Evolutionary conservation across 495 filamentous ascomycete species (phyloP).

Genomic region (Penicillium parvum): DNA sequence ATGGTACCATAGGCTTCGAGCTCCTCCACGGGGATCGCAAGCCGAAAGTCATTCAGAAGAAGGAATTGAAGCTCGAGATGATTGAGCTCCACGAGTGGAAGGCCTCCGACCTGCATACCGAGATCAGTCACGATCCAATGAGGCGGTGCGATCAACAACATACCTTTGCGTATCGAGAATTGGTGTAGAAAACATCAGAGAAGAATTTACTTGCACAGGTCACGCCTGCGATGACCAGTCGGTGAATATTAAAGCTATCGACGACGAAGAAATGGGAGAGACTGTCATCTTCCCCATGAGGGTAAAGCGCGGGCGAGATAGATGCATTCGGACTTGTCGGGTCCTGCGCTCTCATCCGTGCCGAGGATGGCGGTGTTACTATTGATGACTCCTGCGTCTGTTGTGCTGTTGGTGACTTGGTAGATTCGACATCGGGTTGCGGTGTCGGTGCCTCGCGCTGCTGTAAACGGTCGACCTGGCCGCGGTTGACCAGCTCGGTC

Average conservation of each 20-base stretch:
- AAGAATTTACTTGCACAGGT: conserved; percentile 99
- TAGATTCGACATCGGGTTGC: not conserved
- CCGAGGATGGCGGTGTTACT: conserved; percentile 35
- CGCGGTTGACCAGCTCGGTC: conserved; percentile 91
- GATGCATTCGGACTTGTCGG: conserved; percentile 28
- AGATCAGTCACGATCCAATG: conserved; percentile 1
- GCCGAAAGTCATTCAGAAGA: conserved; percentile 92
- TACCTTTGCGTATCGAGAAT: conserved; percentile 99
- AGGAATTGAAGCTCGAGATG: conserved; percentile 97
- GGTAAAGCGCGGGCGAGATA: conserved; percentile 31
- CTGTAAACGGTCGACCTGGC: conserved; percentile 47
- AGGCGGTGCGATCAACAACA: conserved; percentile 17
- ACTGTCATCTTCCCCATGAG: conserved; percentile 51
- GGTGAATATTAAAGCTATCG: conserved; percentile 98
- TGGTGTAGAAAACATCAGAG: conserved; percentile 98
- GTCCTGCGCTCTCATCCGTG: conserved; percentile 32
- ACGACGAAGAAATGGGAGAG: conserved; percentile 89
- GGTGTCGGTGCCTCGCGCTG: conserved; percentile 20
- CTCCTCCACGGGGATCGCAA: conserved; percentile 91
- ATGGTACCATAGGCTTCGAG: conserved; percentile 97
- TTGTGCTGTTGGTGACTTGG: conserved; percentile 10
- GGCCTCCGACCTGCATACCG: conserved; percentile 73
- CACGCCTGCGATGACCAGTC: conserved; percentile 93
- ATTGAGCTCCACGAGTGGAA: conserved; percentile 95
- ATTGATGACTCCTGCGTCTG: conserved; percentile 26